A percentile compares a stretch with the other conserved stretches of the same genome.
These are phyloP conservation scores for Boehmeria nivea DNA, from an alignment of 306 rosid species.

Conservation along the genomic window DNA sequence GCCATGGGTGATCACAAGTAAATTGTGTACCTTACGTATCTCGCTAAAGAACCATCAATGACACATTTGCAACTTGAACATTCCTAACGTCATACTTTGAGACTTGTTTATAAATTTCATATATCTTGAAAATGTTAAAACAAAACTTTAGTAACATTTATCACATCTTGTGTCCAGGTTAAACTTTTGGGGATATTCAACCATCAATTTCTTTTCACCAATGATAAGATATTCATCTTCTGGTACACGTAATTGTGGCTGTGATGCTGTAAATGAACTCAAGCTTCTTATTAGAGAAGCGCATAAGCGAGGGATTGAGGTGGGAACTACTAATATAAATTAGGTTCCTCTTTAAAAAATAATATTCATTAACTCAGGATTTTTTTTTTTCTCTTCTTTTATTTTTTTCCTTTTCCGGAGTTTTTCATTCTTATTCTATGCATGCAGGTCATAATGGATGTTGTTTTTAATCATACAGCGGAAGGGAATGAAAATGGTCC, in stretches of 20 bases:
- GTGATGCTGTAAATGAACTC: constrained; percentile 69
- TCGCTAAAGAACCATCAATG: not conserved
- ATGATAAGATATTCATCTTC: constrained; percentile 90
- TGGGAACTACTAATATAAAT: constrained; percentile 22
- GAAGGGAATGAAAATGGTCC: constrained; percentile 99
- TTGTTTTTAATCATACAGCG: constrained; percentile 97
- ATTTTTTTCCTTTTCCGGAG: not conserved
- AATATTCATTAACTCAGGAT: no score
- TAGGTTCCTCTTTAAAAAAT: constrained; percentile 1
- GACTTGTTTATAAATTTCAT: not conserved
- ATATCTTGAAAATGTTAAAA: not conserved
- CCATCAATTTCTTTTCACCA: constrained; percentile 87
- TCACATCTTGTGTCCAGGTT: constrained; percentile 47
- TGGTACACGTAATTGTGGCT: constrained; percentile 69
- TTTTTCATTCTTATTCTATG: constrained; percentile 22
- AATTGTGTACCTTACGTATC: not conserved
- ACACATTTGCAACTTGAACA: no score
- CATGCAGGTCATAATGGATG: constrained; percentile 93
- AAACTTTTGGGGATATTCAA: constrained; percentile 97
- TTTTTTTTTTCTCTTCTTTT: not conserved
- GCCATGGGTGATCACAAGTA: constrained; percentile 75
- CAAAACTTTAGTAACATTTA: not conserved
- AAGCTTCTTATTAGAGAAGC: constrained; percentile 85
- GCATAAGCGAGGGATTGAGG: constrained; percentile 96
- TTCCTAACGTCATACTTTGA: no score